These are phyloP conservation scores for sorghum (Sorghum bicolor) DNA, from an alignment of 176 grass and related monocot genomes.

Conservation along the genomic window DNA sequence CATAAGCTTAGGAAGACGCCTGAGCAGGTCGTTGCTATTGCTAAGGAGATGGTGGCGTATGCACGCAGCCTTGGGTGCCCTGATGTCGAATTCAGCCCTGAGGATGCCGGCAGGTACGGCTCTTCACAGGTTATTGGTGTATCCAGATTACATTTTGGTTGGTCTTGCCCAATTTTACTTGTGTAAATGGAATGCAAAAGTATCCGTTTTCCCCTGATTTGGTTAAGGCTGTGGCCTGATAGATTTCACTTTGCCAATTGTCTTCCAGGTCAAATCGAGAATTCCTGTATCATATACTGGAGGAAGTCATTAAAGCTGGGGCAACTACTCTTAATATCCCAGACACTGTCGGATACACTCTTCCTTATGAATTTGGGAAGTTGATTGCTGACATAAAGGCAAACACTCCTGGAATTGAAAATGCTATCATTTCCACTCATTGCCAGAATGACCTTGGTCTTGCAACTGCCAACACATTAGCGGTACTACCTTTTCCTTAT, in stretches of 20 bases:
- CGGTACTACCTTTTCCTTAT: constrained; percentile 51
- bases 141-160: not conserved
- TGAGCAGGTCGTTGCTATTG: constrained; percentile 61
- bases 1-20: constrained; percentile 70
- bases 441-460: constrained; percentile 99
- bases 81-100: constrained; percentile 90
- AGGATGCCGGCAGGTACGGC: constrained; percentile 89
- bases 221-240: not conserved
- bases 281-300: constrained; percentile 90
- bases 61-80: constrained; percentile 72
- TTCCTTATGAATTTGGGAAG: constrained; percentile 74
- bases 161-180: not conserved
- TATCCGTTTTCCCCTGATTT: not conserved
- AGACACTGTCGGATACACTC: constrained; percentile 91
- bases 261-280: constrained; percentile 70
- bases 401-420: constrained; percentile 88
- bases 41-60: constrained; percentile 79
- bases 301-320: constrained; percentile 93
- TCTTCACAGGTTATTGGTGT: not conserved
- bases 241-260: constrained; percentile 8
- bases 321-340: constrained; percentile 96
- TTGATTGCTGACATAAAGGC: constrained; percentile 91
- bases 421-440: constrained; percentile 91
- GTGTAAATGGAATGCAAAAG: not conserved
- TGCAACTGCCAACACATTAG: constrained; percentile 88